These are phyloP conservation scores for Butyriboletus appendiculatus DNA, from an alignment of 1,284 basidiomycete species.

Conservation along the genomic window DNA sequence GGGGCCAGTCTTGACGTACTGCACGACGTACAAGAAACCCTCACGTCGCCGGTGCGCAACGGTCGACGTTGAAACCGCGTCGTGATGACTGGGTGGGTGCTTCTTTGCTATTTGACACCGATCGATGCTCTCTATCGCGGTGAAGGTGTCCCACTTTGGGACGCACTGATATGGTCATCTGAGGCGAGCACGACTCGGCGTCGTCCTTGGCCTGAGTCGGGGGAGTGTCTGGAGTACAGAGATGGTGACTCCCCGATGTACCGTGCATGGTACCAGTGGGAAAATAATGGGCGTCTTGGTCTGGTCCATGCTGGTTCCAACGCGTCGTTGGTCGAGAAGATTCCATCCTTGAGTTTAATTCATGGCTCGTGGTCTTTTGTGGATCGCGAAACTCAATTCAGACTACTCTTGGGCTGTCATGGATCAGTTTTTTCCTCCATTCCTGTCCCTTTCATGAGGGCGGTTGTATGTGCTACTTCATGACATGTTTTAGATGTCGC, in stretches of 20 bases:
- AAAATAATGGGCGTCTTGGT: too few species aligned
- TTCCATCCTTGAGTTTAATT: conserved; percentile 48
- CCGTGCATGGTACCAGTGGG: background rate
- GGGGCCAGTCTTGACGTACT: conserved; percentile 43
- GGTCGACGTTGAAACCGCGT: conserved; percentile 27
- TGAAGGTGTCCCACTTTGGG: background rate
- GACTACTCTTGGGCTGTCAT: conserved; percentile 51
- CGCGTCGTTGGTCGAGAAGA: background rate
- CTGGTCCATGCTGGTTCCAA: background rate
- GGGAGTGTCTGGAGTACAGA: background rate
- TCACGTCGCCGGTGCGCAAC: conserved; percentile 14
- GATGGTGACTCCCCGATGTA: too few species aligned
- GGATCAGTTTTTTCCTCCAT: conserved; percentile 25
- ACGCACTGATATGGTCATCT: background rate
- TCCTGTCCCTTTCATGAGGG: conserved; percentile 7
- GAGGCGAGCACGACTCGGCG: too few species aligned
- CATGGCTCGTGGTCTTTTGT: conserved; percentile 39
- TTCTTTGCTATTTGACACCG: background rate
- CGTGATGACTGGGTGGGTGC: conserved; percentile 28
- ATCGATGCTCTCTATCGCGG: conserved; percentile 15
- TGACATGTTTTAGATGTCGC: too few species aligned
- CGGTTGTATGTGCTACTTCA: background rate
- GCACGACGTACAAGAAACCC: conserved; percentile 50
- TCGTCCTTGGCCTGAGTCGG: too few species aligned
- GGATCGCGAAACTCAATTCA: conserved; percentile 48